Base-by-base conservation (phyloP, 257 asterid genomes). In the Gentiana dahurica region DNA sequence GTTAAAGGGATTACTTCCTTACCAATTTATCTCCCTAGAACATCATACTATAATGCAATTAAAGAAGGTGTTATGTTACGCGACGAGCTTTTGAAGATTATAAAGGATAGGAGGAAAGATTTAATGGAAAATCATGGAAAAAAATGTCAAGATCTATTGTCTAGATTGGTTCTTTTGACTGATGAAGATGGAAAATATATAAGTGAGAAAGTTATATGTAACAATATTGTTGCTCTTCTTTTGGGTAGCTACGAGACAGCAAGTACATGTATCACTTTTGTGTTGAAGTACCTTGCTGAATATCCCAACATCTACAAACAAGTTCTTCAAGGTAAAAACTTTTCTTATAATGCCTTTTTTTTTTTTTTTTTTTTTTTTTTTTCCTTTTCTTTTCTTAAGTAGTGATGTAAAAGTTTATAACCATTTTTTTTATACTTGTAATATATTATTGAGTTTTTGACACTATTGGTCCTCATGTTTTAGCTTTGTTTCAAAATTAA, bases 151-250 rank as follows among this genome's bases (percentile, higher is more conserved):
- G 94, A 81, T 13, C 54, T 81, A 5, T 45, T 81, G 62, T 79
- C 89, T 0, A 70, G 73, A 12, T 71, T 79, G 85, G 56, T 84
- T 2, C 76, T 75, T 7, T 80, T 75, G 8, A 77, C 58, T 3
- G 90, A 77, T 61, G 87, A 81, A 66, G 68, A 77, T 39, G 81
- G 85, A 1, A n/a, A 68, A 11, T 48, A 47, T 2, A 37, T 79
- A 68, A 81, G 72, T 43, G 90, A 81, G 36, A 74, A 75, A 90
- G 85, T 79, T 80, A 81, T 84, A n/a, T 79, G 82, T 0, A 77
- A 79, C 49, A 66, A 67, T 6, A 51, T 81, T 2, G 61, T 75
- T 2, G 81, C 83, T 3, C 63, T 81, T 65, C 49, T 84, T 0
- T 81, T 81, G 32, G 90, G 83, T 2, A 75, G 87, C 67, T 77